A percentile compares a stretch with the other conserved stretches of the same genome.
phyloP scores from a whole-genome alignment of 176 grass and related monocot species.

The Carex parvula region DNA sequence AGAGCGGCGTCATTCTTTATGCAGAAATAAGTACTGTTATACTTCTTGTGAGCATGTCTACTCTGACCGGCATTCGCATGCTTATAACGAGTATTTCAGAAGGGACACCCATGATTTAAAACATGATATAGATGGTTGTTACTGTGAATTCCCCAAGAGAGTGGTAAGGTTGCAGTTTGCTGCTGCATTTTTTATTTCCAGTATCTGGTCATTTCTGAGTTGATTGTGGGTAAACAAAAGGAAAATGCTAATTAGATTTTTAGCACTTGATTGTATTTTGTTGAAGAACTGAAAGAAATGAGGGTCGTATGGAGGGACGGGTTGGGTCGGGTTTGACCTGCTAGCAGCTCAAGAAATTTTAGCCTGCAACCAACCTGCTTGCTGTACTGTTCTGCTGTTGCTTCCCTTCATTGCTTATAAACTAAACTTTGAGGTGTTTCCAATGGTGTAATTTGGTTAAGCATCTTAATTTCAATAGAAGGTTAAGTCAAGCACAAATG shows the following conservation, averaged over 20 bases:
- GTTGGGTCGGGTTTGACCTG: neutral
- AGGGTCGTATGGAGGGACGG: neutral
- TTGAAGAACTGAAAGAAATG: neutral
- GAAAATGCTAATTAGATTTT: neutral
- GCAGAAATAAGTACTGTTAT: slow-evolving; percentile 66
- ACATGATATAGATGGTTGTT: slow-evolving; percentile 52
- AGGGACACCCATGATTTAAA: slow-evolving; percentile 48
- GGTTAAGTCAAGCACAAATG: neutral
- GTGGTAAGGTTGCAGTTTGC: slow-evolving; percentile 26
- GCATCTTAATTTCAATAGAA: neutral
- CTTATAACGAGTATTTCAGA: slow-evolving; percentile 63
- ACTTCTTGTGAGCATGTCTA: slow-evolving; percentile 47
- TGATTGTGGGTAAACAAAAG: neutral
- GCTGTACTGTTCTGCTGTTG: neutral
- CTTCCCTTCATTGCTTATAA: neutral
- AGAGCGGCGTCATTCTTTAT: slow-evolving; percentile 42
- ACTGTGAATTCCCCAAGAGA: slow-evolving; percentile 60
- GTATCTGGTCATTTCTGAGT: neutral
- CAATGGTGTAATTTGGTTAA: neutral
- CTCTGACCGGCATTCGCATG: slow-evolving; percentile 52
- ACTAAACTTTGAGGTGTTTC: neutral
- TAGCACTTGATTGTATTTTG: neutral
- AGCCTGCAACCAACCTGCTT: neutral
- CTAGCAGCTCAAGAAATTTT: neutral
- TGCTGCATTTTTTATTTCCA: neutral